A percentile compares a stretch with the other conserved stretches of the same genome.
Evolutionary conservation across 1,139 yeast genomes (phyloP).

Genomic region (Protomyces lactucae-debilis): DNA sequence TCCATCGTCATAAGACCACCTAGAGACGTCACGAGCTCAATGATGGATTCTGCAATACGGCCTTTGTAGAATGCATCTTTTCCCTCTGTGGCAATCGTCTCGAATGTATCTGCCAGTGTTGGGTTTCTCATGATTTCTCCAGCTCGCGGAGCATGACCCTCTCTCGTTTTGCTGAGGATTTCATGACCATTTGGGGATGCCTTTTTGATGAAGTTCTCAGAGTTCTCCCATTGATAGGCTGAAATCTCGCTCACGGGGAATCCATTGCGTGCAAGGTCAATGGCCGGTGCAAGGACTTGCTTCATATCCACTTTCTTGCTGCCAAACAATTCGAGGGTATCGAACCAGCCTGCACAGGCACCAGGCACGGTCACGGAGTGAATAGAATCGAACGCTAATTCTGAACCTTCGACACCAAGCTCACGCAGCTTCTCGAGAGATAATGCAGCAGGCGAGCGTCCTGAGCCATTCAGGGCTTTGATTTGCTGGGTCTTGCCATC

Average conservation of each 20-base stretch:
- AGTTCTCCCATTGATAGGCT: conserved; percentile 50
- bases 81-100: conserved; percentile 53
- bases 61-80: conserved; percentile 67
- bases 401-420: conserved; percentile 43
- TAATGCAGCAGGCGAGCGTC: conserved; percentile 57
- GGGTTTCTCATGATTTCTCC: conserved; percentile 59
- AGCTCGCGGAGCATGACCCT: conserved; percentile 48
- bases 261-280: conserved; percentile 63
- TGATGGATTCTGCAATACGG: conserved; percentile 58
- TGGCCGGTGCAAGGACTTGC: conserved; percentile 59
- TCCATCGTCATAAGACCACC: conserved; percentile 55
- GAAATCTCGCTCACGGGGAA: conserved; percentile 60
- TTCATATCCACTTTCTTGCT: conserved; percentile 58
- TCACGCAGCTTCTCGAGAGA: conserved; percentile 50
- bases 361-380: conserved; percentile 71
- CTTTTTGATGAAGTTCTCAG: conserved; percentile 42
- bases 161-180: conserved; percentile 41
- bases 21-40: conserved; percentile 49
- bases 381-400: conserved; percentile 49
- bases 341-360: conserved; percentile 72
- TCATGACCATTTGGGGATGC: conserved; percentile 41
- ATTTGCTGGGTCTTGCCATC: conserved; percentile 50
- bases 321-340: conserved; percentile 66
- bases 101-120: conserved; percentile 53
- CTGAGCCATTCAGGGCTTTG: conserved; percentile 70